Base-by-base conservation (phyloP, 495 filamentous ascomycete genomes). In the Pyrenula aspistea region DNA sequence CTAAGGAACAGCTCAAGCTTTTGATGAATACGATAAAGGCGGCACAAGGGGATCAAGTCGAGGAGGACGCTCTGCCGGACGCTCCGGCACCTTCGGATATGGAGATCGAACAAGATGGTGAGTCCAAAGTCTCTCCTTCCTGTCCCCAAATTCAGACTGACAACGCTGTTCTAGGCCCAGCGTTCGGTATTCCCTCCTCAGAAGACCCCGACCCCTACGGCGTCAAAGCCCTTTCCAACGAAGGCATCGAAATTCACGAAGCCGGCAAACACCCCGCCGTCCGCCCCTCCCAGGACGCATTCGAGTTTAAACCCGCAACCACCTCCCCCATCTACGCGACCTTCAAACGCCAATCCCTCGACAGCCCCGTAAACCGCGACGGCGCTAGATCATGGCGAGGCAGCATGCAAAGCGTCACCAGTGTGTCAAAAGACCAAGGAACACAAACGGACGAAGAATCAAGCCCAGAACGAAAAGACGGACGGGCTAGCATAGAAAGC, bases 141-240 rank as follows among this genome's bases (percentile, higher is more conserved):
- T 19, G 20, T 19, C 8, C 10, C 20, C 19, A 52, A 52, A 52
- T 21, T 10, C 15, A 15, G 15, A 42, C 22, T 60, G 71, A 53
- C 49, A 20, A 52, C 20, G 50, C 10, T n/a, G n/a, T n/a, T n/a
- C n/a, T 19, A 52, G 50, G 54, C 2, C 25, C 63, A 1, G 62
- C 71, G 4, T 95, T 96, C 67, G 89, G 91, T 2, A 72, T 95
- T 15, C 91, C 90, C 2, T 83, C 84, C 49, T 66, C 72, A 2
- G 76, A 80, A 48, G 85, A 89, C 50, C 89, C 91, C 24, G 91
- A 96, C 66, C 91, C 91, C 12, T 96, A 85, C 64, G 91, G 91
- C 20, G 87, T 96, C 21, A 81, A 87, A 24, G 89, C 91, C 24
- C 71, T 96, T 47, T 86, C 93, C 68, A 83, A 86, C 61, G 84